Conservation (phyloP, 805 yeast species). For the Teunomyces pallodes region DNA sequence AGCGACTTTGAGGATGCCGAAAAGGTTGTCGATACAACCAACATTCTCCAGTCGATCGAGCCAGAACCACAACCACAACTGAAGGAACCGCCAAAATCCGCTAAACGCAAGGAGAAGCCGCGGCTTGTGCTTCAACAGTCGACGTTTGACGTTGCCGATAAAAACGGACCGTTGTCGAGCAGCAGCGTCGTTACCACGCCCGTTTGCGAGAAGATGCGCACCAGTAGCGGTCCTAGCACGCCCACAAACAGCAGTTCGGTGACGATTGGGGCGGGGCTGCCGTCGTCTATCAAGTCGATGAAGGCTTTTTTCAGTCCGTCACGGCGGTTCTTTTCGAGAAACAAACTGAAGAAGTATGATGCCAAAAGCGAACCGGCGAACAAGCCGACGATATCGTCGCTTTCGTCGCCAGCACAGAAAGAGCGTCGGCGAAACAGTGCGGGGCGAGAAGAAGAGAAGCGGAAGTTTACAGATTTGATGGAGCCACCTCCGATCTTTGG, state of each 20-base stretch:
- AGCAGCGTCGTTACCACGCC: conserved; percentile 8
- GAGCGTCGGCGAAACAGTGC: not conserved
- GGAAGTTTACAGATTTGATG: conserved; percentile 23
- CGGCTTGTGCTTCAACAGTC: conserved; percentile 2
- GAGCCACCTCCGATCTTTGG: conserved; percentile 41
- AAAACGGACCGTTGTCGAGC: conserved; percentile 3
- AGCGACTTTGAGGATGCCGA: conserved; percentile 16
- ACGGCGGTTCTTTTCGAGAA: conserved; percentile 29
- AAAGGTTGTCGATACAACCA: conserved; percentile 14
- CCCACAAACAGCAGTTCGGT: conserved; percentile 27
- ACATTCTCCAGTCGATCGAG: conserved; percentile 7
- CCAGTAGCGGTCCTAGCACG: conserved; percentile 13
- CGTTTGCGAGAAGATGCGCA: not conserved
- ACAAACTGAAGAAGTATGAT: conserved; percentile 13
- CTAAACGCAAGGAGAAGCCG: not conserved
- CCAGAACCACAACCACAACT: not conserved
- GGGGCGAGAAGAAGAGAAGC: conserved; percentile 9
- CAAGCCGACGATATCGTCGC: conserved; percentile 32
- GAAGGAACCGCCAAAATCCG: not conserved
- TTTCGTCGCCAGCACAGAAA: conserved; percentile 21
- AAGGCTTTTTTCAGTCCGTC: conserved; percentile 39
- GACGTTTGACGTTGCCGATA: not conserved
- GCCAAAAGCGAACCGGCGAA: conserved; percentile 3
- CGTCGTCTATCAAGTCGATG: conserved; percentile 25
- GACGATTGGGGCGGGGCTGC: conserved; percentile 40